Conservation (phyloP, 495 filamentous ascomycete genomes). For the Aspergillus panamensis region DNA sequence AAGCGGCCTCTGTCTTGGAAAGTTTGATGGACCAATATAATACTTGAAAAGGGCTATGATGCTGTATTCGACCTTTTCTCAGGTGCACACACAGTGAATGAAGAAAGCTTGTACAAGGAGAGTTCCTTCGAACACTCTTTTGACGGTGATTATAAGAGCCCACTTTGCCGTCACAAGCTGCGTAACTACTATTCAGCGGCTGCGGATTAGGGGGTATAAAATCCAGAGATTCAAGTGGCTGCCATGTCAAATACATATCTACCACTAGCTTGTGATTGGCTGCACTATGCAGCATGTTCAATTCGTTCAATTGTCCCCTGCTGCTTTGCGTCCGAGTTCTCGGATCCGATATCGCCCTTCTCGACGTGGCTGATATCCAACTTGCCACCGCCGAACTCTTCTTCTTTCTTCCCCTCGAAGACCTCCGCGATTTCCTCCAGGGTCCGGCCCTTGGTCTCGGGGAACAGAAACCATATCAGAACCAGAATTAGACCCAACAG, state of each 20-base stretch:
- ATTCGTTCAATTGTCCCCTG: neutral
- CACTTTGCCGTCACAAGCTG: neutral
- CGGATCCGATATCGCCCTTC: neutral
- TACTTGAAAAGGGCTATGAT: neutral
- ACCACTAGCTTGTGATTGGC: neutral
- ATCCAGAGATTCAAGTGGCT: neutral
- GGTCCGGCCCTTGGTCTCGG: conserved; percentile 30
- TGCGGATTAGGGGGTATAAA: neutral
- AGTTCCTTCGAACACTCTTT: neutral
- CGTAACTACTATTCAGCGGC: neutral
- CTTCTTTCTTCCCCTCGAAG: conserved; percentile 21
- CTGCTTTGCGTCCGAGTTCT: neutral
- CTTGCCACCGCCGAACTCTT: neutral
- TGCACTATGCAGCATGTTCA: neutral
- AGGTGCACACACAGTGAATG: neutral
- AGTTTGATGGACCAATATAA: neutral
- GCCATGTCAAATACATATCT: neutral
- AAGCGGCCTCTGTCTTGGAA: neutral
- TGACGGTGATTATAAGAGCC: neutral
- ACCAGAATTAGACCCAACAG: conserved; percentile 23
- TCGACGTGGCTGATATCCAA: neutral
- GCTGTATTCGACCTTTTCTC: neutral
- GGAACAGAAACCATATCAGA: conserved; percentile 30
- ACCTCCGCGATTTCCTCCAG: conserved; percentile 32
- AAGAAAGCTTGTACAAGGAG: neutral